Base-by-base conservation (phyloP, 768 basidiomycete genomes). In the Xerocomellus amylosporus region DNA sequence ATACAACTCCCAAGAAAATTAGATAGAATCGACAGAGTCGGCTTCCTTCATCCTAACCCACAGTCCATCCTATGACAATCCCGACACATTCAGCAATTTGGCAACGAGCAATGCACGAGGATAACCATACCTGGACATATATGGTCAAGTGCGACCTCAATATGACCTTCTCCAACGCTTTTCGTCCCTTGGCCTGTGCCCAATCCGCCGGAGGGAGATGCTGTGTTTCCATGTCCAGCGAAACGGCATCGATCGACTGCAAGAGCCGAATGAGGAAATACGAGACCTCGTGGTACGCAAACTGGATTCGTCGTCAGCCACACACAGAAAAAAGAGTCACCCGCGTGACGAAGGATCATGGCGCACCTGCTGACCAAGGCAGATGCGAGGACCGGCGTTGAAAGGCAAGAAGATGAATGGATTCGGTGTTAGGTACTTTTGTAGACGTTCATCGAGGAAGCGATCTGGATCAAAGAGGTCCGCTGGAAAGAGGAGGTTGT, bases 321-420 rank as follows among this genome's bases (percentile, higher is more conserved):
- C 13, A 36, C 24, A 30, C 13, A 8, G n/a, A 19, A n/a, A 19
- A 38, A 19, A 19, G 24, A 19, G n/a, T 39, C 14, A 15, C 22
- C 14, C 52, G 38, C 20, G 17, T 20, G 38, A 12, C 19, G 4
- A 8, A 31, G 36, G 14, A 40, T 24, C 44, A 30, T 15, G 4
- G 22, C 51, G 19, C 48, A 71, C 68, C 67, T 78, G 77, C 57
- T 79, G 77, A 0, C 79, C 85, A 9, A 85, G 74, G 51, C 85
- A 86, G 55, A 84, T 82, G 10, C 86, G 74, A 6, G 85, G 86
- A 1, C 83, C 86, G 1, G 83, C 84, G 54, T 85, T 85, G 71
- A 87, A 87, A 0, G 86, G 85, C 6, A 82, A 69, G 67, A 87
- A 87, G 56, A 88, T 87, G 73, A 80, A 85, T 1, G 85, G 84